Evolutionary conservation across 1,139 yeast genomes (phyloP).

Genomic region (Diutina neorugosa): DNA sequence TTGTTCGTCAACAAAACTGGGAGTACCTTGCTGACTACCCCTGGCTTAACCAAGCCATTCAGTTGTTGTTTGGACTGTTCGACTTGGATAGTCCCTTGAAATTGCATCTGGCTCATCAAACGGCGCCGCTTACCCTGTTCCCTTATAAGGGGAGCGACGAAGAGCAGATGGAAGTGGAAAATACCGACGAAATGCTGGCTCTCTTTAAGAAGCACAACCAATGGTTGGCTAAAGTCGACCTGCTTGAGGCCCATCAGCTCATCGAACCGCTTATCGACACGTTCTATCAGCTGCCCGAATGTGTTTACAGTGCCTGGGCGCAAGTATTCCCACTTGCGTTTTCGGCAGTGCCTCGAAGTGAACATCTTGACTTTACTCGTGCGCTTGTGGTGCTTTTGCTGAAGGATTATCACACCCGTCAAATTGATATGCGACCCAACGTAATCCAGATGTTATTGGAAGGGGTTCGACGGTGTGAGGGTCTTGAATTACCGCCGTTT

Average conservation of each 20-base stretch:
- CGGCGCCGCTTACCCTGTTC: constrained; percentile 43
- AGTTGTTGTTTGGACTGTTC: constrained; percentile 70
- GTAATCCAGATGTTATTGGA: constrained; percentile 76
- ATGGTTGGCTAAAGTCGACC: constrained; percentile 35
- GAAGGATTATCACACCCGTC: constrained; percentile 85
- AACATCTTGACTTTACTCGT: constrained; percentile 72
- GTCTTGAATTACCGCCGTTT: constrained; percentile 85
- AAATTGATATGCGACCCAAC: constrained; percentile 77
- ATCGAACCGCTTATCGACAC: constrained; percentile 66
- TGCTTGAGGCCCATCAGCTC: constrained; percentile 45
- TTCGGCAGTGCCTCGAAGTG: constrained; percentile 61
- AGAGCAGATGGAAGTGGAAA: constrained; percentile 11
- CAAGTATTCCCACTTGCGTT: constrained; percentile 74
- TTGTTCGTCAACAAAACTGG: constrained; percentile 93
- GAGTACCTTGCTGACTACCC: constrained; percentile 86
- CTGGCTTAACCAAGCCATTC: constrained; percentile 92
- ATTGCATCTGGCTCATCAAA: constrained; percentile 38
- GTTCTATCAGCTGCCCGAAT: constrained; percentile 70
- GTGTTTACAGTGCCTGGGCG: constrained; percentile 80
- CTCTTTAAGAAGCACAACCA: constrained; percentile 38
- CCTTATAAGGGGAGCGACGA: constrained; percentile 14
- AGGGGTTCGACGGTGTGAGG: constrained; percentile 65
- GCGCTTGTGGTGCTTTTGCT: constrained; percentile 69
- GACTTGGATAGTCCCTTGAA: constrained; percentile 36
- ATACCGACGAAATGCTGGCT: constrained; percentile 11